Evolutionary conservation across 2,329 filamentous ascomycete species (phyloP).

Genomic region (Exophiala phaeomuriformis): DNA sequence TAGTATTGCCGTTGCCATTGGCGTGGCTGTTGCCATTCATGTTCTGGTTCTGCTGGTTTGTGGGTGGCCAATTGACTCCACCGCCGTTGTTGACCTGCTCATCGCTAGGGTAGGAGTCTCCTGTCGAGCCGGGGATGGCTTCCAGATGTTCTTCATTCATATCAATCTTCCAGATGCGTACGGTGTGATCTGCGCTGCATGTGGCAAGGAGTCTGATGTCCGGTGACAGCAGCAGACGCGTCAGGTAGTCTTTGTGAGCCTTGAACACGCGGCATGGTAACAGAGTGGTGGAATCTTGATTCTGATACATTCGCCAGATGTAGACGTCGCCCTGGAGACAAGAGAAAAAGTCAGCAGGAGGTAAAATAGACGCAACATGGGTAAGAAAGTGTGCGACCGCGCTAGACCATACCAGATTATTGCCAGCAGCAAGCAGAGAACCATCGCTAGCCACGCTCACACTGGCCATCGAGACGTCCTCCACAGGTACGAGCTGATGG

Average conservation of each 20-base stretch:
- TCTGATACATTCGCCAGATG: constrained; percentile 88
- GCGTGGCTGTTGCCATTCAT: not conserved
- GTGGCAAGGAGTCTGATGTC: constrained; percentile 92
- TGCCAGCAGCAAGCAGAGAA: constrained; percentile 83
- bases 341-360: not conserved
- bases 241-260: constrained; percentile 88
- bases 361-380: not conserved
- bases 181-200: constrained; percentile 87
- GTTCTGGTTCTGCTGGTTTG: not conserved
- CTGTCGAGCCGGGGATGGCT: constrained; percentile 12
- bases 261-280: constrained; percentile 82
- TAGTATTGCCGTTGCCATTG: not conserved
- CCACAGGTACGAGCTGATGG: constrained; percentile 91
- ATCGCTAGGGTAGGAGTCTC: not conserved
- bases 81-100: not conserved
- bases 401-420: constrained; percentile 66
- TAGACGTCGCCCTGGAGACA: constrained; percentile 76
- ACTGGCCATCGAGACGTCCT: constrained; percentile 86
- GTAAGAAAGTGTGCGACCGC: no score
- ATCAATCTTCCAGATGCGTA: constrained; percentile 93
- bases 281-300: constrained; percentile 72
- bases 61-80: not conserved
- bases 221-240: constrained; percentile 80
- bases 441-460: constrained; percentile 95
- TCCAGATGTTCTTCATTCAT: constrained; percentile 46